Base-by-base conservation (phyloP, 345 rosid genomes). In the Diplotaxis tenuifolia region DNA sequence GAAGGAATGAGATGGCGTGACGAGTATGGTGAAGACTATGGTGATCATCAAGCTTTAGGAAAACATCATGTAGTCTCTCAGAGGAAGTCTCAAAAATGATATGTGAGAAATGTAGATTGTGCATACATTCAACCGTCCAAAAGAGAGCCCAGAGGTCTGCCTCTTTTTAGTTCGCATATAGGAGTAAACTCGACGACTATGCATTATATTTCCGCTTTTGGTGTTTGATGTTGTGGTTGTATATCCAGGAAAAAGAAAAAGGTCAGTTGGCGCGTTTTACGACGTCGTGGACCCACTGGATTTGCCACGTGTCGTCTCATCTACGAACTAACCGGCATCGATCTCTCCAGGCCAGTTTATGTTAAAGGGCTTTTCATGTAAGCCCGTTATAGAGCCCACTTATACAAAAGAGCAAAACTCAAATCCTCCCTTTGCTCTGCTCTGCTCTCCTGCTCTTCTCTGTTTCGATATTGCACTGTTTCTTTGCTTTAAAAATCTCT, bases 201-300 rank as follows among this genome's bases (percentile, higher is more conserved):
- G n/a, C n/a, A n/a, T n/a, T n/a, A n/a, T n/a, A n/a, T n/a, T n/a
- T n/a, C n/a, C n/a, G n/a, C n/a, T n/a, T n/a, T n/a, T 50, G 61
- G 28, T 34, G 68, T 34, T 49, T 3, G 54, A 11, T 12, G 42
- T 18, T 54, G n/a, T 7, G 28, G 20, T 27, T 27, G 11, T 21
- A 21, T 36, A 12, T 28, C 22, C 32, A 2, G 62, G 11, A 52
- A 65, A 9, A 60, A 66, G 57, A 4, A 71, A 42, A 75, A 42
- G 25, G 73, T 70, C 71, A 64, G 71, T 23, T 76, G 62, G 61
- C 80, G 22, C 7, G 32, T 47, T 76, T 47, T 71, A 1, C 59
- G 72, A 77, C n/a, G n/a, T n/a, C 63, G 80, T 77, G 80, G 50
- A 20, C 68, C 19, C 14, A 50, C 73, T 9, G 22, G 1, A 21